phyloP scores from a whole-genome alignment of 352 stramenopile genomes.

The Phytophthora pseudosyringae region DNA sequence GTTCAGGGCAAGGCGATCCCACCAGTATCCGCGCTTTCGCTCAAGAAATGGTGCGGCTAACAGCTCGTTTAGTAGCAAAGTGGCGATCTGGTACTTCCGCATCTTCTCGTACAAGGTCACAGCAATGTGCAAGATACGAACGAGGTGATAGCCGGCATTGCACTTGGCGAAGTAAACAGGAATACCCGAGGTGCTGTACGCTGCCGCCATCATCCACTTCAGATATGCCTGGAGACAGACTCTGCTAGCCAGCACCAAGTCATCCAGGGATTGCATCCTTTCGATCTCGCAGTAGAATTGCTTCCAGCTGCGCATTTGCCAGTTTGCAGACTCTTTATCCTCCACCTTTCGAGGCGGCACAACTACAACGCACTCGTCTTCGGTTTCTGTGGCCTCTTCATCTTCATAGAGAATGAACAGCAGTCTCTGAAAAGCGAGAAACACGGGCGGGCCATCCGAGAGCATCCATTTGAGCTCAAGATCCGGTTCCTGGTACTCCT shows the following conservation, averaged over 20 bases:
- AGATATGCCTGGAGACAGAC: slow-evolving; percentile 55
- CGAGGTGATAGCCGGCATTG: slow-evolving; percentile 74
- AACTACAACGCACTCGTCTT: slow-evolving; percentile 14
- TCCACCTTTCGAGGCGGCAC: neutral
- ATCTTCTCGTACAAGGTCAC: slow-evolving; percentile 79
- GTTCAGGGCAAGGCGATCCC: slow-evolving; percentile 76
- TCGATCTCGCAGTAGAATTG: slow-evolving; percentile 54
- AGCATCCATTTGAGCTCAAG: slow-evolving; percentile 58
- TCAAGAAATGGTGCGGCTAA: slow-evolving; percentile 58
- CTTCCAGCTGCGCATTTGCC: slow-evolving; percentile 59
- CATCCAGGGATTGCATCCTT: slow-evolving; percentile 60
- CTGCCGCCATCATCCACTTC: slow-evolving; percentile 45
- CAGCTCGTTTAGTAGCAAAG: slow-evolving; percentile 70
- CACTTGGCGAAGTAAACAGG: slow-evolving; percentile 65
- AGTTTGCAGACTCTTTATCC: slow-evolving; percentile 21
- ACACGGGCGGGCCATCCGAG: slow-evolving; percentile 37
- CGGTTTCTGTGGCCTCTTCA: slow-evolving; percentile 29
- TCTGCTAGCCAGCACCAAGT: slow-evolving; percentile 59
- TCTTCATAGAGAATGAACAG: slow-evolving; percentile 25
- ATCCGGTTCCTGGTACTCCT: slow-evolving; percentile 46
- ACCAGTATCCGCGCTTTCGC: slow-evolving; percentile 78
- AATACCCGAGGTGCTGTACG: slow-evolving; percentile 18
- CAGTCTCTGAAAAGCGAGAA: slow-evolving; percentile 64
- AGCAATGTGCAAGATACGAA: slow-evolving; percentile 61
- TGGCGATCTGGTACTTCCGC: slow-evolving; percentile 73